These are phyloP conservation scores for Tylopilus sp. DNA, from an alignment of 768 basidiomycete genomes.

Conservation along the genomic window DNA sequence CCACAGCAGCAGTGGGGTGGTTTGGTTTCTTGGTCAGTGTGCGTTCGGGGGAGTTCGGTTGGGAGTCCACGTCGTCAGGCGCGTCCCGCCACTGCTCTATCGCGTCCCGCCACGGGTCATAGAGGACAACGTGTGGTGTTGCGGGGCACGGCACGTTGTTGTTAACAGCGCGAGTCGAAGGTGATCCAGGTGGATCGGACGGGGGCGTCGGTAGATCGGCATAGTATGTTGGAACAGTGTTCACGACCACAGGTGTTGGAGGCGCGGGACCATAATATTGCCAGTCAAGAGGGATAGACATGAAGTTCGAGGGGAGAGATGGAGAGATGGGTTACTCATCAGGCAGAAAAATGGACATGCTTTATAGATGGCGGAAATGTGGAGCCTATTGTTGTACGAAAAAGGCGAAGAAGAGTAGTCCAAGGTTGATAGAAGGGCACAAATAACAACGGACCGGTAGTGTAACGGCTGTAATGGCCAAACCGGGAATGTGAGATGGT, in stretches of 20 bases:
- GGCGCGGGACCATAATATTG: neutral
- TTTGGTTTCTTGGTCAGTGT: neutral
- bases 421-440: too few relatives aligned
- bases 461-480: conserved; percentile 77
- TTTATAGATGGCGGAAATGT: conserved; percentile 7
- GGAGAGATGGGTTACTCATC: neutral
- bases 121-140: conserved; percentile 5
- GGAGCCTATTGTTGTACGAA: conserved; percentile 5
- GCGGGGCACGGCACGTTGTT: conserved; percentile 15
- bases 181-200: neutral
- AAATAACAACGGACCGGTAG: conserved; percentile 36
- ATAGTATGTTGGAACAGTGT: neutral
- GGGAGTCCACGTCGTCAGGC: neutral
- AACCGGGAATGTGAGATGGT: conserved; percentile 77
- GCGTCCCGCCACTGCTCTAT: neutral
- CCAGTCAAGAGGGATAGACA: neutral
- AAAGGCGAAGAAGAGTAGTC: neutral
- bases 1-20: neutral
- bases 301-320: neutral
- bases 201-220: conserved; percentile 9
- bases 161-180: neutral
- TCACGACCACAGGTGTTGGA: conserved; percentile 8
- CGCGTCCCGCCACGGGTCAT: neutral
- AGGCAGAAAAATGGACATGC: neutral
- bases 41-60: neutral